phyloP scores from a whole-genome alignment of 2,329 filamentous ascomycete species.

The Paraphaeosphaeria minitans region DNA sequence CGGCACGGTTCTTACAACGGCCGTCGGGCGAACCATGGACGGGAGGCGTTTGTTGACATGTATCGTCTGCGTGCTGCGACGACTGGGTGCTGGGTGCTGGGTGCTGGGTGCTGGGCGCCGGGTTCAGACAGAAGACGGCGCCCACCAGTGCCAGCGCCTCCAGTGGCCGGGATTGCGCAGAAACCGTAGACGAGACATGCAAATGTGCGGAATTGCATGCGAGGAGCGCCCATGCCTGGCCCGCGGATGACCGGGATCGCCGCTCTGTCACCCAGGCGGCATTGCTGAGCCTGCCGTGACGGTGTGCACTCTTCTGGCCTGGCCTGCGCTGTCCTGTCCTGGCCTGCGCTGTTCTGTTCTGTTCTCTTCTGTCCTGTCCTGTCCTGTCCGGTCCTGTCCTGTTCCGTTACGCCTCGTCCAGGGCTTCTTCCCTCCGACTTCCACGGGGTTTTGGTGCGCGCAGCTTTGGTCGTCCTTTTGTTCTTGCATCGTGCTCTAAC shows the following conservation, averaged over 20 bases:
- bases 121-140: neutral
- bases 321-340: too few species aligned
- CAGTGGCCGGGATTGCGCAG: too few species aligned
- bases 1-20: slow-evolving; percentile 4
- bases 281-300: too few species aligned
- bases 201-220: slow-evolving; percentile 12
- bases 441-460: too few species aligned
- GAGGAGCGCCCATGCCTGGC: neutral
- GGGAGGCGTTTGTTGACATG: neutral
- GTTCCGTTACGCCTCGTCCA: too few species aligned
- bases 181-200: slow-evolving; percentile 8
- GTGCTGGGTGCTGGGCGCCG: neutral
- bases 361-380: too few species aligned
- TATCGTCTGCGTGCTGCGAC: neutral
- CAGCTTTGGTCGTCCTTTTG: neutral
- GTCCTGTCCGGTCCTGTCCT: too few species aligned
- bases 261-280: slow-evolving; percentile 2
- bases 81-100: too few species aligned
- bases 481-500: neutral
- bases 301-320: slow-evolving; percentile 8
- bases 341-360: too few species aligned
- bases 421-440: too few species aligned
- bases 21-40: neutral
- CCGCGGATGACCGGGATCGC: neutral
- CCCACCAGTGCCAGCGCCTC: neutral